These are phyloP conservation scores for Lanmaoa pseudosensibilis DNA, from an alignment of 768 basidiomycete species.

Conservation along the genomic window DNA sequence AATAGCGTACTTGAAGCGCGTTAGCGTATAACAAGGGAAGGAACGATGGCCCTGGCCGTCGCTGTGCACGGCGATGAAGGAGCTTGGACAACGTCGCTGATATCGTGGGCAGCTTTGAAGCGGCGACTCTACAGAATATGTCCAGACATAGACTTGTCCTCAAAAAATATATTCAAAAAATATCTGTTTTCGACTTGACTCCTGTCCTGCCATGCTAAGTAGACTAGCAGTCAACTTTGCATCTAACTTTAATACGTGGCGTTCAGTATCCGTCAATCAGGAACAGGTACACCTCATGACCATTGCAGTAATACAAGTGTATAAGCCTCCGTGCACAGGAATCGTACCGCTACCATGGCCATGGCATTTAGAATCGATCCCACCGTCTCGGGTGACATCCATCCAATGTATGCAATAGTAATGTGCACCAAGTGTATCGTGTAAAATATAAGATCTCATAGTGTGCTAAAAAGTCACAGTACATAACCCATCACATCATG, in stretches of 20 bases:
- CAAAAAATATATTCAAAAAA: neutral
- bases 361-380: too few relatives aligned
- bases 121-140: constrained; percentile 11
- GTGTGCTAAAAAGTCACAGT: neutral
- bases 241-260: too few relatives aligned
- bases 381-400: neutral
- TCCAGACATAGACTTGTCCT: constrained; percentile 8
- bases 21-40: neutral
- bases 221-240: too few relatives aligned
- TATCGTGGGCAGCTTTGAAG: constrained; percentile 17
- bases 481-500: neutral
- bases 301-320: too few relatives aligned
- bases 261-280: too few relatives aligned
- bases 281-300: too few relatives aligned
- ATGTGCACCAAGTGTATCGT: neutral
- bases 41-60: neutral
- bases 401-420: neutral
- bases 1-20: neutral
- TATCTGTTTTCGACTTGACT: too few relatives aligned
- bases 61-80: neutral
- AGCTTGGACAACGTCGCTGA: neutral
- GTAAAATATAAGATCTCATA: neutral
- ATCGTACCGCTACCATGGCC: too few relatives aligned
- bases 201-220: too few relatives aligned
- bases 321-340: too few relatives aligned